phyloP scores from a whole-genome alignment of 257 asterid genomes.

The Plantago elongata region DNA sequence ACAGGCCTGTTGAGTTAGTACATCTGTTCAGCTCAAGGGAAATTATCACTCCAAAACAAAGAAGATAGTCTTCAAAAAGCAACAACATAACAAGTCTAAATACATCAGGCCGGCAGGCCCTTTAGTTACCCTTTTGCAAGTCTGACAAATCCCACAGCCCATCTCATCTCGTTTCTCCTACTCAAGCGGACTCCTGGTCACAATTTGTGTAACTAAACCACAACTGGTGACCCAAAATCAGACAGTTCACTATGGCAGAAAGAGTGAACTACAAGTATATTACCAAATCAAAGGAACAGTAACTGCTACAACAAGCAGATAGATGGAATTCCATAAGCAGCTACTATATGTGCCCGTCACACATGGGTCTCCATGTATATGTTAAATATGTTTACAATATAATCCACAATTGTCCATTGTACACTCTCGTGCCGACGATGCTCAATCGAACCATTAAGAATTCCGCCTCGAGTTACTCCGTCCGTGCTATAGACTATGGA shows the following conservation, averaged over 20 bases:
- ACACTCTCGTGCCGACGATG: conserved; percentile 9
- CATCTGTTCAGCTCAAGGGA: conserved; percentile 11
- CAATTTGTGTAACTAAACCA: conserved; percentile 22
- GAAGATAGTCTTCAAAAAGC: conserved; percentile 8
- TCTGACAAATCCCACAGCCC: conserved; percentile 8
- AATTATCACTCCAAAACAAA: conserved; percentile 11
- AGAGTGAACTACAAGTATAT: conserved; percentile 25
- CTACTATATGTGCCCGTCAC: conserved; percentile 13
- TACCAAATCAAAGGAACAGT: conserved; percentile 23
- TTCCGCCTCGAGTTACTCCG: conserved; percentile 17
- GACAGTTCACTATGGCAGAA: conserved; percentile 26
- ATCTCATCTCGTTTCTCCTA: conserved; percentile 25
- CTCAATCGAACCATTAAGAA: conserved; percentile 12
- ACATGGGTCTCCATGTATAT: conserved; percentile 14
- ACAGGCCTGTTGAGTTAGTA: conserved; percentile 11
- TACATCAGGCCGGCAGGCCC: conserved; percentile 17
- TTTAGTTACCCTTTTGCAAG: conserved; percentile 13
- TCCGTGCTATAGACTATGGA: conserved; percentile 20
- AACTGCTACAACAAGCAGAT: conserved; percentile 14
- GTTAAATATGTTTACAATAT: conserved; percentile 13
- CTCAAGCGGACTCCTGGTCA: conserved; percentile 22
- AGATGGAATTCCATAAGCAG: conserved; percentile 14
- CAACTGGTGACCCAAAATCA: conserved; percentile 18
- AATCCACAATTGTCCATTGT: conserved; percentile 18
- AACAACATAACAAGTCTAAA: conserved; percentile 16